Evolutionary conservation across 2,329 filamentous ascomycete species (phyloP).

Genomic region (Rachicladosporium sp.): DNA sequence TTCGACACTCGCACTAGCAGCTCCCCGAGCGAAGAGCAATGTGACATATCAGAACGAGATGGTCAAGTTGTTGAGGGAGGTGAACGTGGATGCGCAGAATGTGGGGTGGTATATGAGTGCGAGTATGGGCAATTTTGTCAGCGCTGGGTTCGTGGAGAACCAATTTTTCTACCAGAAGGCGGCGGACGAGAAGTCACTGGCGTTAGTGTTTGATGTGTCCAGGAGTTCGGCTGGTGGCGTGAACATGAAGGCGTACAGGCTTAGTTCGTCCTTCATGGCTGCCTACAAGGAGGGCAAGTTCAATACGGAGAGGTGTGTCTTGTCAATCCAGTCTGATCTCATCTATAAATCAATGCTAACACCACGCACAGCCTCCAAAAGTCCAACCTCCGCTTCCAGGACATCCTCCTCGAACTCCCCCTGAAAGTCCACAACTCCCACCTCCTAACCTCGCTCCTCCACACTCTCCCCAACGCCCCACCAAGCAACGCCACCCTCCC

Average conservation of each 20-base stretch:
- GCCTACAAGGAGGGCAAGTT: slow-evolving; percentile 97
- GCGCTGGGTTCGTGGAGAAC: slow-evolving; percentile 91
- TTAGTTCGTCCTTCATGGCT: slow-evolving; percentile 76
- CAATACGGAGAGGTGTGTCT: slow-evolving; percentile 75
- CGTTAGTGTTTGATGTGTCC: slow-evolving; percentile 89
- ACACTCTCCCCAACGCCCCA: slow-evolving; percentile 68
- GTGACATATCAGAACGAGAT: slow-evolving; percentile 85
- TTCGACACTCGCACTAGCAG: slow-evolving; percentile 67
- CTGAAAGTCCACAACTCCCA: slow-evolving; percentile 92
- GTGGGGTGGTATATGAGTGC: slow-evolving; percentile 98
- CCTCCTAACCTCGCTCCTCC: slow-evolving; percentile 86
- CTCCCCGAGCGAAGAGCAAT: slow-evolving; percentile 85
- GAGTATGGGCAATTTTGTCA: slow-evolving; percentile 98
- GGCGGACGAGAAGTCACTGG: slow-evolving; percentile 63
- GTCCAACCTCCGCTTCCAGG: slow-evolving; percentile 82
- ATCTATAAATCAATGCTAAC: slow-evolving; percentile 13
- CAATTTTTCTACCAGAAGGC: slow-evolving; percentile 95
- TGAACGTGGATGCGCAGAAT: slow-evolving; percentile 96
- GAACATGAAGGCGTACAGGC: slow-evolving; percentile 79
- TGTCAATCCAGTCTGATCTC: background rate
- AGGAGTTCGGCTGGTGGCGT: slow-evolving; percentile 84
- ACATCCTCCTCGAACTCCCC: slow-evolving; percentile 84
- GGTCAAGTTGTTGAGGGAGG: slow-evolving; percentile 91
- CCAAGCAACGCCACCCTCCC: slow-evolving; percentile 49
- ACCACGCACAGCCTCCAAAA: slow-evolving; percentile 63